These are phyloP conservation scores for Neofusicoccum ribis DNA, from an alignment of 2,329 filamentous ascomycete species.

Conservation along the genomic window DNA sequence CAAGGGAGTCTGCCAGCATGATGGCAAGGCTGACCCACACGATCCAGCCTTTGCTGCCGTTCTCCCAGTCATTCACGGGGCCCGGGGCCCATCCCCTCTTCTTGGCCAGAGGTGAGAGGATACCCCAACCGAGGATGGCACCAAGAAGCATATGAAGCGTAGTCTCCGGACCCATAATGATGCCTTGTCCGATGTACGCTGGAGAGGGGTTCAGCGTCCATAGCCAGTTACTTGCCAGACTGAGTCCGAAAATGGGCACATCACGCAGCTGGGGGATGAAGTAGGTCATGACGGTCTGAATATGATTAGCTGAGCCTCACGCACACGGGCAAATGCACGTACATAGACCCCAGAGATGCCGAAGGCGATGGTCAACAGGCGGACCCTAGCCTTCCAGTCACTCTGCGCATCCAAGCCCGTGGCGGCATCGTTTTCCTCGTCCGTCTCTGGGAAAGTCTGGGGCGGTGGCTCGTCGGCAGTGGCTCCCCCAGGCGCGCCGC, in stretches of 20 bases:
- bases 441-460: conserved; percentile 20
- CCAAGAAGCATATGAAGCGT: conserved; percentile 95
- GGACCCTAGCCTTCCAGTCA: conserved; percentile 65
- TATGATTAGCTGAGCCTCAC: not conserved
- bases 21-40: conserved; percentile 95
- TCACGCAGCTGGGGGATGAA: conserved; percentile 84
- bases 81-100: conserved; percentile 85
- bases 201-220: conserved; percentile 96
- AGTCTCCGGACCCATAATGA: conserved; percentile 96
- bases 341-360: conserved; percentile 56
- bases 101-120: conserved; percentile 88
- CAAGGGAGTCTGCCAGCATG: conserved; percentile 90
- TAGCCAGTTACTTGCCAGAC: conserved; percentile 77
- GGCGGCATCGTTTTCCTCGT: conserved; percentile 32
- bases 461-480: conserved; percentile 25
- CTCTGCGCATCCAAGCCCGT: conserved; percentile 39
- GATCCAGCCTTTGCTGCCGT: conserved; percentile 96
- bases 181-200: conserved; percentile 96
- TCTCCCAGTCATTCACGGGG: conserved; percentile 82
- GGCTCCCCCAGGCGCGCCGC: not conserved
- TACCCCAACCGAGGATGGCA: conserved; percentile 83
- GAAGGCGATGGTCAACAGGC: conserved; percentile 61
- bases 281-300: conserved; percentile 78
- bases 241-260: conserved; percentile 79
- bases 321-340: conserved; percentile 25